Percentiles rank a stretch among this genome's conserved stretches.
Conservation (phyloP, 2,329 filamentous ascomycete genomes). For the Alternaria sp. region DNA sequence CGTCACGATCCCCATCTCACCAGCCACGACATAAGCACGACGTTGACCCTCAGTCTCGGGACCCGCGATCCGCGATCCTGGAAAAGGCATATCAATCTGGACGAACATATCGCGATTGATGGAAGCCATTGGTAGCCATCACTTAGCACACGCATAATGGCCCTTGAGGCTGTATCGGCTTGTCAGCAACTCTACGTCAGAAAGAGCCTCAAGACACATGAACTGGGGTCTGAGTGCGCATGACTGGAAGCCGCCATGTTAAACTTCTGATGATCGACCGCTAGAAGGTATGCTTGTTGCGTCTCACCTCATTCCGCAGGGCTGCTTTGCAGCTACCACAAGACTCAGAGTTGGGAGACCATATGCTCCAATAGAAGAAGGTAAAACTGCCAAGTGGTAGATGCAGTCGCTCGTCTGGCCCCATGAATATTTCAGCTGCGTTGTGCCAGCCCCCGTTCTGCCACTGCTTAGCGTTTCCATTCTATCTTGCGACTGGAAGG, state of each 20-base stretch:
- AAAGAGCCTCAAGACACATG: not conserved
- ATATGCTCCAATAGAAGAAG: not conserved
- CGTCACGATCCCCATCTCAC: not conserved
- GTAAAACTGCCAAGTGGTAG: not conserved
- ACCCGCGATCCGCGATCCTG: not conserved
- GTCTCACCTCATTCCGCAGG: slow-evolving; percentile 14
- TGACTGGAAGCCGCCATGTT: slow-evolving; percentile 14
- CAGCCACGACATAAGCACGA: slow-evolving; percentile 3
- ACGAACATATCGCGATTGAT: not conserved
- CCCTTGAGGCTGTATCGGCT: slow-evolving; percentile 13
- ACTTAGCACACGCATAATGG: not conserved
- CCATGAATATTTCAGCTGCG: not conserved
- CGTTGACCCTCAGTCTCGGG: not conserved
- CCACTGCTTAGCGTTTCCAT: slow-evolving; percentile 95
- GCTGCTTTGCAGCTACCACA: not conserved
- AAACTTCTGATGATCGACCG: slow-evolving; percentile 28
- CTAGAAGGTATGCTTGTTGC: slow-evolving; percentile 27
- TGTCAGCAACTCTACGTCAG: slow-evolving; percentile 16
- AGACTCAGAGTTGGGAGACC: not conserved
- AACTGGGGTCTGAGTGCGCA: not conserved
- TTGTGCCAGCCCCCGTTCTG: slow-evolving; percentile 68
- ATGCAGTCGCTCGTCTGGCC: not conserved
- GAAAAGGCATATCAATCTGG: not conserved
- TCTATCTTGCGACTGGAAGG: slow-evolving; percentile 66
- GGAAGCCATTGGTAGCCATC: not conserved